Evolutionary conservation across 176 grass and related monocot genomes (phyloP).

Genomic region (Rhynchospora breviuscula): DNA sequence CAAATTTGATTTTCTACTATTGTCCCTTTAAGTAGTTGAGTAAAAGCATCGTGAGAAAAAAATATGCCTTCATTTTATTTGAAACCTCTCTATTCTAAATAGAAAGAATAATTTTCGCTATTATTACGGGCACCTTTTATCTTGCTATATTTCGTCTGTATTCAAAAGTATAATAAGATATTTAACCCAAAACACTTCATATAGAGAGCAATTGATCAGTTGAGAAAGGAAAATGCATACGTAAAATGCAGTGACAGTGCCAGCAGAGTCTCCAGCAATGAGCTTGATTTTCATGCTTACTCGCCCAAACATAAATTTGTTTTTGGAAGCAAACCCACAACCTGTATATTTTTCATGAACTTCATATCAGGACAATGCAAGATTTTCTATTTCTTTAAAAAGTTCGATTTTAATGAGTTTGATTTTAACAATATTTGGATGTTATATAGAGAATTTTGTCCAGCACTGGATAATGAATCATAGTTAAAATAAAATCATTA

Average conservation of each 20-base stretch:
- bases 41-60: neutral
- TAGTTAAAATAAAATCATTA: too few species aligned
- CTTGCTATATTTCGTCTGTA: too few species aligned
- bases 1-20: neutral
- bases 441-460: neutral
- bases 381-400: too few species aligned
- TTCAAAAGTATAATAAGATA: too few species aligned
- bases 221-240: constrained; percentile 27
- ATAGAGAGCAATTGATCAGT: neutral
- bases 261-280: constrained; percentile 52
- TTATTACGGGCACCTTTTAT: too few species aligned
- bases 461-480: neutral
- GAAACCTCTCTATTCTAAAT: neutral
- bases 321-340: constrained; percentile 34
- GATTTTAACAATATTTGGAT: neutral
- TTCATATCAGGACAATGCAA: too few species aligned
- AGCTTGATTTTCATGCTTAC: constrained; percentile 68
- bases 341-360: neutral
- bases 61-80: neutral
- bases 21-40: neutral
- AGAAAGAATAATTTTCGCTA: too few species aligned
- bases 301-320: constrained; percentile 41
- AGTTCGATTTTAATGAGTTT: too few species aligned
- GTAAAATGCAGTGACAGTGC: constrained; percentile 65
- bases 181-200: too few species aligned